Evolutionary conservation across 768 basidiomycete genomes (phyloP).

Genomic region (Pisolithus orientalis): DNA sequence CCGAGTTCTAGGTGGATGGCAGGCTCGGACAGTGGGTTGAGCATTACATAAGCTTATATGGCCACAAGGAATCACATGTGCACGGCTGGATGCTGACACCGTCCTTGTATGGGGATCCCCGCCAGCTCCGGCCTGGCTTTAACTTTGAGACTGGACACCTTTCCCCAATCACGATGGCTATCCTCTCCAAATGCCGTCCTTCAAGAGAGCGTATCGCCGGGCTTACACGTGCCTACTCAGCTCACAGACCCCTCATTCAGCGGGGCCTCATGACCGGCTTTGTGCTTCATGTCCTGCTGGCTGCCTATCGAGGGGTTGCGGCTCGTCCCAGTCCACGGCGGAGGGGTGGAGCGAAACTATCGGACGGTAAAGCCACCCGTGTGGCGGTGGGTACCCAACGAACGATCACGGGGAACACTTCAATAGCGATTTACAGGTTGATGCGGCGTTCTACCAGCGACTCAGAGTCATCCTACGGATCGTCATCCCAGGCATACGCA

Average conservation of each 20-base stretch:
- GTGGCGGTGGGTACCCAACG: constrained; percentile 53
- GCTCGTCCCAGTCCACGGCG: constrained; percentile 31
- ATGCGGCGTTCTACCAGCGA: constrained; percentile 83
- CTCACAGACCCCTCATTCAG: constrained; percentile 68
- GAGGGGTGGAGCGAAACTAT: constrained; percentile 14
- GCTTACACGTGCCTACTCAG: constrained; percentile 48
- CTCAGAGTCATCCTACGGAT: constrained; percentile 74
- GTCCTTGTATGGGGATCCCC: neutral
- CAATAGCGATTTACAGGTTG: constrained; percentile 48
- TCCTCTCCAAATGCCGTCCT: constrained; percentile 22
- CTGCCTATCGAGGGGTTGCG: constrained; percentile 55
- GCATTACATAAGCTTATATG: neutral
- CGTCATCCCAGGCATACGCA: constrained; percentile 78
- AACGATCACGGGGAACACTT: neutral
- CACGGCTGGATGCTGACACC: neutral
- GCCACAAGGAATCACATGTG: neutral
- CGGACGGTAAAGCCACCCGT: constrained; percentile 41
- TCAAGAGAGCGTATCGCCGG: constrained; percentile 35
- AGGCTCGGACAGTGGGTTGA: too few species aligned
- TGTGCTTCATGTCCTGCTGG: constrained; percentile 60
- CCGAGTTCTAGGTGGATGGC: too few species aligned
- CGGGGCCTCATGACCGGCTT: constrained; percentile 63
- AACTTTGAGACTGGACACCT: too few species aligned
- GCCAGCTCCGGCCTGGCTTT: neutral
- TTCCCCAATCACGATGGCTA: constrained; percentile 16